These are phyloP conservation scores for Oryza meyeriana DNA, from an alignment of 176 grass and related monocot species.

Conservation along the genomic window DNA sequence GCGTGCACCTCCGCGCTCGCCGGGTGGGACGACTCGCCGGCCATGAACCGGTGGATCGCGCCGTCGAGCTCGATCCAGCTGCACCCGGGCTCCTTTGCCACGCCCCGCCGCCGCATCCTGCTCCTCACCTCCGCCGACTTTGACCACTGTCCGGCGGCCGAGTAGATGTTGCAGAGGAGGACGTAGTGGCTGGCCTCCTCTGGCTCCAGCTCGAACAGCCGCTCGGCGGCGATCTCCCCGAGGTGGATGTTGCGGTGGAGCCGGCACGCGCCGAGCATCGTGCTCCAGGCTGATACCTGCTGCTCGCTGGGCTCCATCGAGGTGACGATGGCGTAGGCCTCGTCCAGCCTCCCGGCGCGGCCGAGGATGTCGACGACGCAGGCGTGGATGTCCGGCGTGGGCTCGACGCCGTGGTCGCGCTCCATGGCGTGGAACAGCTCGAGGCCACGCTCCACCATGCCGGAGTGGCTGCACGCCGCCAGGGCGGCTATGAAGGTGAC, in stretches of 20 bases:
- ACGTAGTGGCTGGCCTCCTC: constrained; percentile 88
- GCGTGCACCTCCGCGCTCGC: constrained; percentile 59
- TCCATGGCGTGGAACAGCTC: constrained; percentile 69
- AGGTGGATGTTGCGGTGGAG: constrained; percentile 57
- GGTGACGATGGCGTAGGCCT: constrained; percentile 57
- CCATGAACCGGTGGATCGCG: constrained; percentile 68
- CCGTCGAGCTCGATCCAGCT: constrained; percentile 83
- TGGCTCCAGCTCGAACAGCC: constrained; percentile 81
- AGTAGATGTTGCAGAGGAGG: constrained; percentile 91
- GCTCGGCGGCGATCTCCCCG: constrained; percentile 58
- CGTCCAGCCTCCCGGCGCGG: constrained; percentile 62
- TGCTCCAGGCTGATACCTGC: constrained; percentile 73
- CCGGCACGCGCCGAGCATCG: constrained; percentile 78
- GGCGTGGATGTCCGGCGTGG: constrained; percentile 64
- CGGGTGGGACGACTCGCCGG: constrained; percentile 64
- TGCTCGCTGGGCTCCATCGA: constrained; percentile 49
- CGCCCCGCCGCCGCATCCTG: constrained; percentile 56
- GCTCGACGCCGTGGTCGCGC: constrained; percentile 49
- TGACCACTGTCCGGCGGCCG: constrained; percentile 57
- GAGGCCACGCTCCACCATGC: constrained; percentile 59
- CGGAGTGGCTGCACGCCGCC: constrained; percentile 91
- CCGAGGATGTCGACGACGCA: constrained; percentile 80
- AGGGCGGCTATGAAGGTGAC: constrained; percentile 82
- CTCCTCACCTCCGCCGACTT: constrained; percentile 53
- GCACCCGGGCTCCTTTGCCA: constrained; percentile 78